Conservation (phyloP, 305 asterid species). For the Stenogyne calaminthoides region DNA sequence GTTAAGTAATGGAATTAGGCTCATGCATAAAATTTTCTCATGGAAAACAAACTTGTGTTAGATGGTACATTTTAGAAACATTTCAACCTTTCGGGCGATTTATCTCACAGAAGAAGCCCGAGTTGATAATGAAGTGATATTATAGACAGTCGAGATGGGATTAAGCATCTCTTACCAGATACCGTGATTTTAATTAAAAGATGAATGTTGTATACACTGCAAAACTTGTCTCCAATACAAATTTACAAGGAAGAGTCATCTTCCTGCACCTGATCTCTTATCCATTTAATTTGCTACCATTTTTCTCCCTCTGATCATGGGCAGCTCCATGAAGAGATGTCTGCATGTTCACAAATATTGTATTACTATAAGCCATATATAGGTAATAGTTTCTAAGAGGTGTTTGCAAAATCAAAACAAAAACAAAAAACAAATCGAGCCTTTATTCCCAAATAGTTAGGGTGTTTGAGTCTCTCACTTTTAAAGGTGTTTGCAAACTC, state of each 20-base stretch:
- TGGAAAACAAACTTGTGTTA: not conserved
- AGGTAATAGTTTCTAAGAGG: no score
- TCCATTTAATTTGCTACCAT: slow-evolving; percentile 99
- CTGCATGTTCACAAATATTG: slow-evolving; percentile 38
- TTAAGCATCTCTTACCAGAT: not conserved
- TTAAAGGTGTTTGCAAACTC: no score
- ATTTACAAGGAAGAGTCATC: slow-evolving; percentile 36
- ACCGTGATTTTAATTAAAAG: not conserved
- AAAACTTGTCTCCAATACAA: slow-evolving; percentile 4
- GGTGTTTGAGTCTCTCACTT: no score
- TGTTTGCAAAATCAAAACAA: not conserved
- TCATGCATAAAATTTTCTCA: not conserved
- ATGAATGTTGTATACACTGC: slow-evolving; percentile 20
- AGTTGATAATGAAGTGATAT: not conserved
- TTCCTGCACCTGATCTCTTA: slow-evolving; percentile 66
- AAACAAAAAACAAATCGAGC: no score
- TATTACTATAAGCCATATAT: not conserved
- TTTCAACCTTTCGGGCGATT: not conserved
- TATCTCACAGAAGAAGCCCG: not conserved
- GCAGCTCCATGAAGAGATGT: slow-evolving; percentile 94
- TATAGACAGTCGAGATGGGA: not conserved
- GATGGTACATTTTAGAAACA: not conserved
- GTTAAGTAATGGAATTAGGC: not conserved
- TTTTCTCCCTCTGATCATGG: slow-evolving; percentile 79
- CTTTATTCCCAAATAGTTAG: no score